Conservation (phyloP, 345 rosid genomes). For the Acer campestre region DNA sequence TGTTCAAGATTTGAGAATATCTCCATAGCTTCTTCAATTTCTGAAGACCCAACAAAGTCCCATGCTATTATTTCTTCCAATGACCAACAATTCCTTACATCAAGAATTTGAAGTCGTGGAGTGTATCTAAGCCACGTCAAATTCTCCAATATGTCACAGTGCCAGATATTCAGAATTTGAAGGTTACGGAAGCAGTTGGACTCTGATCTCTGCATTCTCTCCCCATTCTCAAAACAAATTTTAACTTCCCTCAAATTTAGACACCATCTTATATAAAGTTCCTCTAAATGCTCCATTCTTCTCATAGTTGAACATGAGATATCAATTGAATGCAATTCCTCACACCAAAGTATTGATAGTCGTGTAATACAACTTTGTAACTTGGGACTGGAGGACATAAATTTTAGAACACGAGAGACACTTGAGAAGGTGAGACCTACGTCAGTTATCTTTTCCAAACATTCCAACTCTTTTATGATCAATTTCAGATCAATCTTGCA, state of each 20-base stretch:
- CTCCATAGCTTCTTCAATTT: not conserved
- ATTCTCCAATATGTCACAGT: not conserved
- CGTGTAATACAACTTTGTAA: not conserved
- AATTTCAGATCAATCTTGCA: too few relatives aligned
- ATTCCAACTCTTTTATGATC: not conserved
- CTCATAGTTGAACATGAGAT: too few relatives aligned
- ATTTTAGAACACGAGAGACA: not conserved
- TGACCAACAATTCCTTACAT: not conserved
- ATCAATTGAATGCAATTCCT: not conserved
- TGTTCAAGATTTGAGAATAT: not conserved
- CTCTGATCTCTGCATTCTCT: not conserved
- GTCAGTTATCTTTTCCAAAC: not conserved
- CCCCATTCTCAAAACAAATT: not conserved
- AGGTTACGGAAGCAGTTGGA: not conserved
- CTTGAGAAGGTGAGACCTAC: not conserved
- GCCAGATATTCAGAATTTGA: not conserved
- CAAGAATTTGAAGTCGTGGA: not conserved
- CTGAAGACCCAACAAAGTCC: too few relatives aligned
- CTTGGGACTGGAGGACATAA: not conserved
- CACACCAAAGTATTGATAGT: not conserved
- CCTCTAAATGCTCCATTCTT: too few relatives aligned
- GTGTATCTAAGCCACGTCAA: not conserved
- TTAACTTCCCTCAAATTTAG: not conserved
- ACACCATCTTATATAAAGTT: fast-evolving
- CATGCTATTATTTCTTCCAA: not conserved